Evolutionary conservation across 1,284 basidiomycete genomes (phyloP), one percentile per base, ranked within the genome.

Genomic region (Xerocomus minutiporus): DNA sequence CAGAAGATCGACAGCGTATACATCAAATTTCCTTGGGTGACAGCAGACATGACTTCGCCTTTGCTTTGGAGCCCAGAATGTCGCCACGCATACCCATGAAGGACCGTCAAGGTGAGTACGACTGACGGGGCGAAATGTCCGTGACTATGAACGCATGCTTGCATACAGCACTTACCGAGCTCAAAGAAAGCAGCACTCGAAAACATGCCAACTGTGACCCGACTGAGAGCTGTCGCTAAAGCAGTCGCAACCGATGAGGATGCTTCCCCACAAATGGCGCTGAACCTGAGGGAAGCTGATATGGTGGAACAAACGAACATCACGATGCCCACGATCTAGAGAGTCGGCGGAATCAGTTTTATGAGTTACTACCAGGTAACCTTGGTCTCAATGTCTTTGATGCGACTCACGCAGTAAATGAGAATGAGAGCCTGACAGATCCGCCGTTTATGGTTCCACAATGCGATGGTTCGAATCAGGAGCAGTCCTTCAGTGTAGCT

Each of bases 401-500:
- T 28, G 15, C 4, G 15, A 34, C 54, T 31, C n/a, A 56, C 41
- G 8, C 26, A 20, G 23, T 57, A 56, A 26, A 25, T 4, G n/a
- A 45, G 5, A 8, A 36, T 5, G 29, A 56, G 53, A 32, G 32
- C 29, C 8, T 3, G 20, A n/a, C 40, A 40, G n/a, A 52, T 5
- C 9, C n/a, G 12, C 11, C 32, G 39, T 23, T 8, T 35, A n/a
- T 57, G 41, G 20, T 17, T 45, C 53, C 54, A 57, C 36, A 57
- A 23, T 1, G 53, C 54, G 31, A 40, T 52, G 8, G 54, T 52
- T 45, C 53, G 54, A 17, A 57, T 56, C 54, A 55, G 36, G 25
- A 55, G 48, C 4, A 55, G 20, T 25, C 54, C 53, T 54, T 25
- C 15, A 7, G 11, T 4, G 32, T 38, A 17, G 5, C 42, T 9